Percentiles rank a stretch among this genome's conserved stretches.
These are phyloP conservation scores for Biscutella laevigata DNA, from an alignment of 441 rosid genomes.

Conservation along the genomic window DNA sequence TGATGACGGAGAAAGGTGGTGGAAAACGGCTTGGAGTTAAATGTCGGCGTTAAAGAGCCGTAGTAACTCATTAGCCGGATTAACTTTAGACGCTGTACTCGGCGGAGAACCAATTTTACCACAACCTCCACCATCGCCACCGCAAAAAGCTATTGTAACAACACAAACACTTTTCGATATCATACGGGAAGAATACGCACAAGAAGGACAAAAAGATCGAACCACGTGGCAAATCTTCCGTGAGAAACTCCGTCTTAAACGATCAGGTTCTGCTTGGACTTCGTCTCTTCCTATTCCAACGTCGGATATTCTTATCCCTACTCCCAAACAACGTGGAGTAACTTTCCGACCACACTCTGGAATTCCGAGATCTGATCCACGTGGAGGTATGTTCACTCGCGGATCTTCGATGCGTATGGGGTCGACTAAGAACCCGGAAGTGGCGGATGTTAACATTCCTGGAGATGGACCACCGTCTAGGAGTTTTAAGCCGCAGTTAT, in stretches of 20 bases:
- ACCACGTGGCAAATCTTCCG: slow-evolving; percentile 72
- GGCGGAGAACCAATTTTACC: slow-evolving; percentile 18
- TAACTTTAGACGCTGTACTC: slow-evolving; percentile 45
- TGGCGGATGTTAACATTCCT: slow-evolving; percentile 19
- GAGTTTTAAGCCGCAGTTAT: slow-evolving; percentile 41
- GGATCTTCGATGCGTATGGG: slow-evolving; percentile 40
- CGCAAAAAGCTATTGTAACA: slow-evolving; percentile 2
- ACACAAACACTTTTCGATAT: slow-evolving; percentile 61
- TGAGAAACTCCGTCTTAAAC: slow-evolving; percentile 60
- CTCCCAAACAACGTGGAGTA: neutral
- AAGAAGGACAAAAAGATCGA: slow-evolving; percentile 31
- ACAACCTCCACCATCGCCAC: slow-evolving; percentile 22
- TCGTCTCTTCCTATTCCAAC: slow-evolving; percentile 46
- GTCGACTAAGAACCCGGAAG: slow-evolving; percentile 27
- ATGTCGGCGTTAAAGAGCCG: slow-evolving; percentile 50
- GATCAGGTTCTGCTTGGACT: slow-evolving; percentile 70
- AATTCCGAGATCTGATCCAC: slow-evolving; percentile 7
- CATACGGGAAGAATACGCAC: slow-evolving; percentile 52
- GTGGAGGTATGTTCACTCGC: slow-evolving; percentile 37
- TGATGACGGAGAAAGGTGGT: slow-evolving; percentile 14
- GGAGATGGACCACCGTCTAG: slow-evolving; percentile 30
- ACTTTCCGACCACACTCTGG: slow-evolving; percentile 10
- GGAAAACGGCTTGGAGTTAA: slow-evolving; percentile 32
- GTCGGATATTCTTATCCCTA: slow-evolving; percentile 36
- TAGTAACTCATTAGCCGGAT: slow-evolving; percentile 41